Conservation (phyloP, 805 yeast genomes). For the Yamadazyma scolyti region DNA sequence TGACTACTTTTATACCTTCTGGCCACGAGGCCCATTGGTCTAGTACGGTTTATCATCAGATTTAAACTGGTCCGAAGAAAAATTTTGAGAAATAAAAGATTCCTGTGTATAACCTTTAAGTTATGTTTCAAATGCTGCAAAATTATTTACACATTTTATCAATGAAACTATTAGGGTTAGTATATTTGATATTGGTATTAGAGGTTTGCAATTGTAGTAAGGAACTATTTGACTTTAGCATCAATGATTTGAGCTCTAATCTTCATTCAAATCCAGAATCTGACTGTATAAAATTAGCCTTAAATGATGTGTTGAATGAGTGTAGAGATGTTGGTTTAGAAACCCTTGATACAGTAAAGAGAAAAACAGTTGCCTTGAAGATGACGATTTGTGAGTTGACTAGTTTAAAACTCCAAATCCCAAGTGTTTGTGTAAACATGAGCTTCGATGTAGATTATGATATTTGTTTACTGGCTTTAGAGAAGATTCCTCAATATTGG, state of each 20-base stretch:
- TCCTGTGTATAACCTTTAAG: too few relatives aligned
- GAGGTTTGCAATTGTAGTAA: too few relatives aligned
- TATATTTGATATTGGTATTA: too few relatives aligned
- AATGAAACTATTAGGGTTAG: too few relatives aligned
- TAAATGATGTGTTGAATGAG: constrained; percentile 33
- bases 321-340: constrained; percentile 43
- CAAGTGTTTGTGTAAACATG: constrained; percentile 26
- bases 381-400: constrained; percentile 55
- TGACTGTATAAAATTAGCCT: constrained; percentile 38
- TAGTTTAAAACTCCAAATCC: constrained; percentile 38
- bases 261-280: constrained; percentile 9
- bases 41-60: too few relatives aligned
- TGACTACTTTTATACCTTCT: constrained; percentile 5
- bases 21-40: too few relatives aligned
- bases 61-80: too few relatives aligned
- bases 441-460: constrained; percentile 9
- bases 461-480: constrained; percentile 39
- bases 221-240: too few relatives aligned
- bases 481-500: constrained; percentile 60
- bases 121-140: too few relatives aligned
- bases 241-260: too few relatives aligned
- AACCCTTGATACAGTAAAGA: constrained; percentile 24
- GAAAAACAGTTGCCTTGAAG: constrained; percentile 39
- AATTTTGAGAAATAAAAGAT: too few relatives aligned
- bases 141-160: too few relatives aligned